Conservation (phyloP, 495 filamentous ascomycete species). For the Aspergillus egyptiacus region DNA sequence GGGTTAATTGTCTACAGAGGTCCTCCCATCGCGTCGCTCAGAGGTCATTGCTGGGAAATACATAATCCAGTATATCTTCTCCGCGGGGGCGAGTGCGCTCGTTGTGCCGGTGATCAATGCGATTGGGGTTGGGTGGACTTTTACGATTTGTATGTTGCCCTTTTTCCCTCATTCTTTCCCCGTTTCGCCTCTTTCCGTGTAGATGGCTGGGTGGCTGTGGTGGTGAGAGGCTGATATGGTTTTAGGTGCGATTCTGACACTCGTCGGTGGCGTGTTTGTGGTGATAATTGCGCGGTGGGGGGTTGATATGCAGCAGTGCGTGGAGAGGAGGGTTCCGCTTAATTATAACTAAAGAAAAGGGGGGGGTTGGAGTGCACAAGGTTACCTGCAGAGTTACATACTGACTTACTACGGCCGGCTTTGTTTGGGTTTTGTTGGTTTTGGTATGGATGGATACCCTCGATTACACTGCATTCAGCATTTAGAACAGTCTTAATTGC, state of each 20-base stretch:
- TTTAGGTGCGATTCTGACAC: slow-evolving; percentile 31
- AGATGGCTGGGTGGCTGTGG: too few relatives aligned
- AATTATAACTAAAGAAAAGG: too few relatives aligned
- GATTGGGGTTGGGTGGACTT: slow-evolving; percentile 62
- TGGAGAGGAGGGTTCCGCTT: slow-evolving; percentile 27
- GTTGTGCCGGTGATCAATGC: slow-evolving; percentile 58
- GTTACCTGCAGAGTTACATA: too few relatives aligned
- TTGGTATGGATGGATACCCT: not conserved
- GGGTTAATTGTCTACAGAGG: slow-evolving; percentile 25
- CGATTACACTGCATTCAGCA: too few relatives aligned
- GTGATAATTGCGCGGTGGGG: slow-evolving; percentile 33
- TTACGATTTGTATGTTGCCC: slow-evolving; percentile 41
- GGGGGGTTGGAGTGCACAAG: too few relatives aligned
- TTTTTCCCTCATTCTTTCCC: slow-evolving; percentile 1
- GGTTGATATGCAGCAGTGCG: slow-evolving; percentile 41
- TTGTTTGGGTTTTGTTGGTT: not conserved
- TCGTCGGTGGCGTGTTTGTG: slow-evolving; percentile 31
- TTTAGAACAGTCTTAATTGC: too few relatives aligned
- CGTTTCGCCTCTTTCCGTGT: not conserved
- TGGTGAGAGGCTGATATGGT: too few relatives aligned
- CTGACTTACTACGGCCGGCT: not conserved
- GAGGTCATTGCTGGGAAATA: slow-evolving; percentile 73
- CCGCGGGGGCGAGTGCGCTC: slow-evolving; percentile 55
- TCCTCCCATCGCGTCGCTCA: slow-evolving; percentile 42
- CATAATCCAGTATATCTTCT: slow-evolving; percentile 64